Percentiles rank a stretch among this genome's conserved stretches.
These are phyloP conservation scores for Diaporthe ilicicola DNA, from an alignment of 2,329 filamentous ascomycete species.

Conservation along the genomic window DNA sequence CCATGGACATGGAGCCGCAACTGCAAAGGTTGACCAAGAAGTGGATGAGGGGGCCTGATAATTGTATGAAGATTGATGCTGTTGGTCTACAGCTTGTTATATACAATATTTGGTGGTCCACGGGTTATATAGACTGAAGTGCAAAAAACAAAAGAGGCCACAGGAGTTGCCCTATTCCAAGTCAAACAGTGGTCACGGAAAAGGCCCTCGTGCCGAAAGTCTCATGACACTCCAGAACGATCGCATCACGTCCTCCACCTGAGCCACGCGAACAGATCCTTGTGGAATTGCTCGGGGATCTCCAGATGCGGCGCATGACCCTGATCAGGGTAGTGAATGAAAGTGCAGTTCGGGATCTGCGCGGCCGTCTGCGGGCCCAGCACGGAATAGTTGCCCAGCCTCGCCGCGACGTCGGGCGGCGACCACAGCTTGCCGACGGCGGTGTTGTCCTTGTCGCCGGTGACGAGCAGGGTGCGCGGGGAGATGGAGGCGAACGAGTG, in stretches of 20 bases:
- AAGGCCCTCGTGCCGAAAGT: no score
- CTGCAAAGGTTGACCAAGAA: background rate
- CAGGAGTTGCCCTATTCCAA: background rate
- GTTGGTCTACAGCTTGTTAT: background rate
- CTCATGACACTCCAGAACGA: background rate
- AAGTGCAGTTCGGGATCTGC: background rate
- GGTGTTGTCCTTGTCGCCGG: constrained; percentile 11
- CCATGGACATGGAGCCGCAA: background rate
- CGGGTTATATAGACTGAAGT: no score
- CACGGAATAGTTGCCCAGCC: constrained; percentile 6
- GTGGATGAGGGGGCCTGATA: background rate
- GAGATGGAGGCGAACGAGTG: background rate
- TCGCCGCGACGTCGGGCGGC: background rate
- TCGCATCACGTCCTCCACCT: background rate
- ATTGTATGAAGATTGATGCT: no score
- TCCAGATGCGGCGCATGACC: constrained; percentile 9
- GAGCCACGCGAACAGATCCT: background rate
- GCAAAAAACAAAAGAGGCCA: background rate
- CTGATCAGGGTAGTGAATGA: constrained; percentile 3
- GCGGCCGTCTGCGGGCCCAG: background rate
- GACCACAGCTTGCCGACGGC: constrained; percentile 14
- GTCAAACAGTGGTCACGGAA: background rate
- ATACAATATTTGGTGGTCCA: background rate
- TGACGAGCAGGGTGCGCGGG: background rate
- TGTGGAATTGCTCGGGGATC: background rate